Base-by-base conservation (phyloP, 2,329 filamentous ascomycete genomes). In the Rhexocercosporidium sp. region DNA sequence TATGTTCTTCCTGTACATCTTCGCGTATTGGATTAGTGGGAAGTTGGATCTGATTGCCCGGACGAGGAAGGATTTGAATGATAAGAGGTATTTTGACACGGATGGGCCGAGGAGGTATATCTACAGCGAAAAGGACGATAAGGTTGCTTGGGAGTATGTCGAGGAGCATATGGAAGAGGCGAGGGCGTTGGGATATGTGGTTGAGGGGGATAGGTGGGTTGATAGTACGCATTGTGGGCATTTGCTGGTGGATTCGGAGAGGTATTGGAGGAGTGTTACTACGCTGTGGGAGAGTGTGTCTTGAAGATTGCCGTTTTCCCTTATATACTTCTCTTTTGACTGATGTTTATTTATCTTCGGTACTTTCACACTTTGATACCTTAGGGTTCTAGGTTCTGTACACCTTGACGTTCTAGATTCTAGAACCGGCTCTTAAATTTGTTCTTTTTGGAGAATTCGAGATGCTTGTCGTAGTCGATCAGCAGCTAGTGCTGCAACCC, bases 91-190 rank as follows among this genome's bases (percentile, higher is more conserved):
- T 11, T 70, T 75, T 53, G 57, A 59, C 16, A 44, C 53, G 7
- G 57, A 68, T 22, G 67, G 69, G 20, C 67, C 64, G 16, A 66
- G 75, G 25, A 11, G 70, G 27, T 77, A 77, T 72, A 56, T 77
- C 7, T 77, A 75, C 39, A 73, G 74, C 47, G 63, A 66, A 16
- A 66, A 56, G 34, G 75, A 76, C 66, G 59, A 65, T 2, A 72
- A 75, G 69, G 73, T 76, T n/a, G 61, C 57, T 11, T 72, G 66
- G 73, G 37, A 62, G 31, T 64, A 71, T 66, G 73, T 77, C 0
- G 75, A 75, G 53, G 68, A 73, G 22, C 75, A 77, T 71, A 67
- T 61, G 7, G 69, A 62, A 1, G 74, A 76, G 8, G 75, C 73
- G 7, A 65, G 53, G 61, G 61, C 11, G 29, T 39, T 49, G 61